Evolutionary conservation across 495 filamentous ascomycete genomes (phyloP).

Genomic region (Antarctomyces pellizariae): DNA sequence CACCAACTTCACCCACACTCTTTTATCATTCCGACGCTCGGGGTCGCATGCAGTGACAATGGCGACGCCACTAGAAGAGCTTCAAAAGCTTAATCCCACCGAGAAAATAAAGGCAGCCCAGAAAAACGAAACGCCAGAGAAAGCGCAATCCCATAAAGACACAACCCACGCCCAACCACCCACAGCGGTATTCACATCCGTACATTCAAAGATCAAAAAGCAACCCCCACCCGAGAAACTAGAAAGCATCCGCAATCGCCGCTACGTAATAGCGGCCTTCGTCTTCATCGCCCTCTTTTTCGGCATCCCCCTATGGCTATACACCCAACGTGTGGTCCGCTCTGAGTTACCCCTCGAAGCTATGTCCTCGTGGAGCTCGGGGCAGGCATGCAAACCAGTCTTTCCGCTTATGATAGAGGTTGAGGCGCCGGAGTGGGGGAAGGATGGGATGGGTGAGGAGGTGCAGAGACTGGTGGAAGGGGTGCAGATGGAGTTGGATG

Average conservation of each 20-base stretch:
- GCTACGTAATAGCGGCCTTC: slow-evolving; percentile 63
- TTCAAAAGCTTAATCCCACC: too few relatives aligned
- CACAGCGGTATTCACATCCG: too few relatives aligned
- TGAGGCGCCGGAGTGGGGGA: slow-evolving; percentile 45
- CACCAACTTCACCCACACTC: too few relatives aligned
- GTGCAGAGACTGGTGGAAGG: slow-evolving; percentile 54
- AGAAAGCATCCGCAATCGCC: slow-evolving; percentile 40
- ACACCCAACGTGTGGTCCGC: slow-evolving; percentile 85
- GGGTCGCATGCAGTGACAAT: too few relatives aligned
- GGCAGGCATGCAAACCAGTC: slow-evolving; percentile 65
- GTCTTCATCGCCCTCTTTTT: slow-evolving; percentile 71
- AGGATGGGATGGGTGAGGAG: slow-evolving; percentile 38
- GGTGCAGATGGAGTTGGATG: slow-evolving; percentile 77
- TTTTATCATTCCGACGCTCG: too few relatives aligned
- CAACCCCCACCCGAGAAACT: slow-evolving; percentile 52
- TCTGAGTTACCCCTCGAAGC: slow-evolving; percentile 60
- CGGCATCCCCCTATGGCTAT: slow-evolving; percentile 88
- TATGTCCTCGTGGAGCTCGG: too few relatives aligned
- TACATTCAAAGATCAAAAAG: slow-evolving; percentile 17
- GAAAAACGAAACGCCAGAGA: too few relatives aligned
- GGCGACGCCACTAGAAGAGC: too few relatives aligned
- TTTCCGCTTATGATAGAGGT: slow-evolving; percentile 70
- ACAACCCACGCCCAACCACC: too few relatives aligned
- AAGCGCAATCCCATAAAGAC: too few relatives aligned
- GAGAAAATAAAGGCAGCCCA: too few relatives aligned